These are phyloP conservation scores for Exophiala oligosperma DNA, from an alignment of 2,329 filamentous ascomycete genomes.

Conservation along the genomic window DNA sequence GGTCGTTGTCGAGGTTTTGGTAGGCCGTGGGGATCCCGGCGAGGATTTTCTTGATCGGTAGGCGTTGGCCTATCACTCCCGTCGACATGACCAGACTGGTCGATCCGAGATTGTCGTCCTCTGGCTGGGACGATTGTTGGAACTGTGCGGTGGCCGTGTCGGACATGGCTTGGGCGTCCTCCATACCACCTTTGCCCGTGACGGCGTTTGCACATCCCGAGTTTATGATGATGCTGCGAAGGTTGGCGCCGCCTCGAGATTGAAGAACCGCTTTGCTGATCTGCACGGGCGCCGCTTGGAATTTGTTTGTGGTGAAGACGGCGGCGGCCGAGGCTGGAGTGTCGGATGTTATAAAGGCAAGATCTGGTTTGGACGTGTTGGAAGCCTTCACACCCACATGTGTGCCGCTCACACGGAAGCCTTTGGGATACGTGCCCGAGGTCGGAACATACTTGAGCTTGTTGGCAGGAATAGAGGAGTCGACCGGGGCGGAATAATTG, in stretches of 20 bases:
- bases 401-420: constrained; percentile 82
- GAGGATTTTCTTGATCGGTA: constrained; percentile 90
- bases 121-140: constrained; percentile 34
- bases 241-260: constrained; percentile 64
- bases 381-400: constrained; percentile 91
- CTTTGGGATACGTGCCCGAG: constrained; percentile 82
- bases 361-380: constrained; percentile 88
- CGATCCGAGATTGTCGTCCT: constrained; percentile 46
- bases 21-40: constrained; percentile 77
- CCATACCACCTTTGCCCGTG: constrained; percentile 82
- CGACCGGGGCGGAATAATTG: constrained; percentile 46
- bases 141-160: constrained; percentile 70
- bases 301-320: constrained; percentile 97
- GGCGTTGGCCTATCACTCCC: constrained; percentile 90
- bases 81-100: constrained; percentile 97
- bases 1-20: constrained; percentile 67
- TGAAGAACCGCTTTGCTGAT: constrained; percentile 74
- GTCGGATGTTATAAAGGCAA: constrained; percentile 86
- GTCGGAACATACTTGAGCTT: constrained; percentile 91
- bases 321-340: constrained; percentile 82
- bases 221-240: constrained; percentile 86
- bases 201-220: constrained; percentile 97
- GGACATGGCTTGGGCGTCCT: constrained; percentile 87
- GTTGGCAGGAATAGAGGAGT: constrained; percentile 64
- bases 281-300: constrained; percentile 92